Conservation (phyloP, 129 eudicot genomes). For the Helianthus tuberosus region DNA sequence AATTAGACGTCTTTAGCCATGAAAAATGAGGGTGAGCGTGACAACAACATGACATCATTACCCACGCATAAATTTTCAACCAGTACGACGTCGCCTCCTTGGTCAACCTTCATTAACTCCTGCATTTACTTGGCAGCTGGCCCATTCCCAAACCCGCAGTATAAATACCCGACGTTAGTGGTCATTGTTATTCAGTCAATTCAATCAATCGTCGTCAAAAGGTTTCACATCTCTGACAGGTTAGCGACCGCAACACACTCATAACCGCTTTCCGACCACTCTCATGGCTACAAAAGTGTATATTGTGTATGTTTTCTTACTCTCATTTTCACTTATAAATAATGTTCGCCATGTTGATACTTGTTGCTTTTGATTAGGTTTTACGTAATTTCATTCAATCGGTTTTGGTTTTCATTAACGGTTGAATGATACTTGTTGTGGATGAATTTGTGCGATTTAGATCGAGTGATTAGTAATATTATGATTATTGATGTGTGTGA, state of each 20-base stretch:
- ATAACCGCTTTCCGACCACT: constrained; percentile 4
- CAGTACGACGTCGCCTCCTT: constrained; percentile 26
- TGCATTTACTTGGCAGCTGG: constrained; percentile 35
- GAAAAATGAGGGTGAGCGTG: constrained; percentile 48
- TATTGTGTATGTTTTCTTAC: constrained; percentile 34
- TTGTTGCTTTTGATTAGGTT: constrained; percentile 15
- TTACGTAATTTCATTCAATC: constrained; percentile 3
- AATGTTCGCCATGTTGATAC: neutral
- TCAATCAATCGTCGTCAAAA: constrained; percentile 38
- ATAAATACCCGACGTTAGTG: constrained; percentile 40
- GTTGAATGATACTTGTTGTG: neutral
- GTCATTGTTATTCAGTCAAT: constrained; percentile 33
- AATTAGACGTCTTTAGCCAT: constrained; percentile 11
- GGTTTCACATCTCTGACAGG: constrained; percentile 12
- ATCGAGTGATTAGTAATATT: constrained; percentile 5
- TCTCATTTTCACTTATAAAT: neutral
- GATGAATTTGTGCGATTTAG: constrained; percentile 11
- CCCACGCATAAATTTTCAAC: constrained; percentile 16
- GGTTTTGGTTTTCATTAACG: no score
- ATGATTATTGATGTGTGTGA: neutral
- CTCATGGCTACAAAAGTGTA: constrained; percentile 49
- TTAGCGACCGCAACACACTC: constrained; percentile 21
- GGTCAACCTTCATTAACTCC: neutral
- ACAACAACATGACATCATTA: constrained; percentile 51
- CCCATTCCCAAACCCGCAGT: constrained; percentile 15